These are phyloP conservation scores for Blastocladiella britannica DNA, from an alignment of 192 early-diverging fungal species.

Conservation along the genomic window DNA sequence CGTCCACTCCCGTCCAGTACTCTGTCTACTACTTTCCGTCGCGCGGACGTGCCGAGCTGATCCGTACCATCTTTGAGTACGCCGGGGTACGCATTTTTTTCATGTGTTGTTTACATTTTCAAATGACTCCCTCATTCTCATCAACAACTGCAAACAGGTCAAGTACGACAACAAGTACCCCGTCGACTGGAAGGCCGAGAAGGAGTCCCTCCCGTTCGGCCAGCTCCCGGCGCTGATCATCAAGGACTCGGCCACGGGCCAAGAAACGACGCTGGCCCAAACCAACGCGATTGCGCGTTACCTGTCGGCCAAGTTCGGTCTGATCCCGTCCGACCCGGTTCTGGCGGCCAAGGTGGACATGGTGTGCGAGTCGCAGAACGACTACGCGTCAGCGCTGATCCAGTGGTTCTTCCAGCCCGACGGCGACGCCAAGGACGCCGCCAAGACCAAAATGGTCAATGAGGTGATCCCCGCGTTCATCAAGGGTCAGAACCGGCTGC, in stretches of 20 bases:
- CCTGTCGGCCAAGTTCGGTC: constrained; percentile 16
- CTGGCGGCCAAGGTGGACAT: constrained; percentile 11
- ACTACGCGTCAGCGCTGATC: constrained; percentile 4
- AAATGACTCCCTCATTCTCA: no score
- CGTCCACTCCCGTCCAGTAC: no score
- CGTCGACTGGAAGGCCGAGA: constrained; percentile 15
- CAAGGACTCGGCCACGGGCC: constrained; percentile 9
- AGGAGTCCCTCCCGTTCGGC: constrained; percentile 20
- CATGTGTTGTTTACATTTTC: no score
- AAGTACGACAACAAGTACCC: background rate
- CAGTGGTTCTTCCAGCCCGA: constrained; percentile 1
- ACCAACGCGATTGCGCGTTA: constrained; percentile 23
- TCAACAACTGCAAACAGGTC: no score
- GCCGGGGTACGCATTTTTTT: background rate
- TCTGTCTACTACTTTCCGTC: background rate
- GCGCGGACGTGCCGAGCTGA: background rate
- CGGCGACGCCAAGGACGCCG: constrained; percentile 3
- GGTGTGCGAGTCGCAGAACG: constrained; percentile 9
- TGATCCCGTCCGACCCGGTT: constrained; percentile 9
- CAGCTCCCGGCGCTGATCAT: constrained; percentile 27
- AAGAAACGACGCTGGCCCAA: constrained; percentile 17
- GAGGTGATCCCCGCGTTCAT: background rate
- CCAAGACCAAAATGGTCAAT: constrained; percentile 5
- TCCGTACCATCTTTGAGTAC: background rate
- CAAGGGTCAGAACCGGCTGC: background rate